Conservation (phyloP, 768 basidiomycete species). For the Xanthoconium purpureum region DNA sequence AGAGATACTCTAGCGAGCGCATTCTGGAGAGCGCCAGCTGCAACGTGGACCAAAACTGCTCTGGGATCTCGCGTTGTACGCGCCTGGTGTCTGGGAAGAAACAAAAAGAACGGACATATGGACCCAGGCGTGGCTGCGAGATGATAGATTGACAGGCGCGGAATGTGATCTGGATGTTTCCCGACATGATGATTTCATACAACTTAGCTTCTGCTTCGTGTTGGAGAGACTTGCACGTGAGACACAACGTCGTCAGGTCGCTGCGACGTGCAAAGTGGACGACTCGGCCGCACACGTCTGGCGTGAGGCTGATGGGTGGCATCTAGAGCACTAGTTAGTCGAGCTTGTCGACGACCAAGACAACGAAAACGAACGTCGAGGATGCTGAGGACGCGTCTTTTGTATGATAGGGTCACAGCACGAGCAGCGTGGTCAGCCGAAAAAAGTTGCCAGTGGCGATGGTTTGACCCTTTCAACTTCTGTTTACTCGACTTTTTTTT, state of each 20-base stretch:
- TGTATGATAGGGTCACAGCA: too few relatives aligned
- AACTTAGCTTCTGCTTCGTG: conserved; percentile 45
- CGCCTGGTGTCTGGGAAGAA: conserved; percentile 37
- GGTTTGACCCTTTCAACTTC: too few relatives aligned
- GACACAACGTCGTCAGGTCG: conserved; percentile 44
- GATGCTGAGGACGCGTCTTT: neutral
- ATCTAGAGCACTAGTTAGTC: conserved; percentile 4
- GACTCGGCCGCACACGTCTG: conserved; percentile 43
- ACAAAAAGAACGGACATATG: conserved; percentile 42
- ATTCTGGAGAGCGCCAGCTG: conserved; percentile 43
- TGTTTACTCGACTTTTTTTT: neutral
- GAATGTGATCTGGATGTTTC: conserved; percentile 34
- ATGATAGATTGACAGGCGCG: conserved; percentile 40
- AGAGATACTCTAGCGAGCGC: conserved; percentile 43
- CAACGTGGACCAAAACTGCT: conserved; percentile 44
- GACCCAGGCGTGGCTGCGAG: conserved; percentile 35
- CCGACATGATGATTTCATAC: conserved; percentile 42
- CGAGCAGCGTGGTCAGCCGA: neutral
- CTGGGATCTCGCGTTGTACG: conserved; percentile 18
- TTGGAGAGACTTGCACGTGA: conserved; percentile 46
- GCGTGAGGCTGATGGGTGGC: conserved; percentile 31
- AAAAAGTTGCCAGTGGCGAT: neutral
- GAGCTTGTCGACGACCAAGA: neutral
- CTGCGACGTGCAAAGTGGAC: conserved; percentile 33
- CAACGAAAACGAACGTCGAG: neutral